Conservation (phyloP, 2,329 filamentous ascomycete species). For the Trichoderma sp. region DNA sequence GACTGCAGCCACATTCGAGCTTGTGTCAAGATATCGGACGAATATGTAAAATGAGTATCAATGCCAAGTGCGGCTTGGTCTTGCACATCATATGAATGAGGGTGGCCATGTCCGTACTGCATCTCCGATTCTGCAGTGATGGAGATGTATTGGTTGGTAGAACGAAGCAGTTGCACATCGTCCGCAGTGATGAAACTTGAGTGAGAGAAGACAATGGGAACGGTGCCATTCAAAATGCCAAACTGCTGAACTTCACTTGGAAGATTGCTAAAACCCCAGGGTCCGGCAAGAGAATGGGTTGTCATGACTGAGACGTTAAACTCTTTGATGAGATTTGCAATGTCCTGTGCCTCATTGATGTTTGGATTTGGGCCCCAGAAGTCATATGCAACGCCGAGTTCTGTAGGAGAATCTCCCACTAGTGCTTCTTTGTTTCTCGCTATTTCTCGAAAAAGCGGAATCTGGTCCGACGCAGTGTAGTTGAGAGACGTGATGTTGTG, state of each 20-base stretch:
- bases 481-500: conserved; percentile 27
- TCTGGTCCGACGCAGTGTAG: conserved; percentile 40
- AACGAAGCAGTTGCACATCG: conserved; percentile 46
- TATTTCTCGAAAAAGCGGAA: conserved; percentile 42
- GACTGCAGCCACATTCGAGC: conserved; percentile 56
- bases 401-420: conserved; percentile 34
- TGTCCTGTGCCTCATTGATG: conserved; percentile 30
- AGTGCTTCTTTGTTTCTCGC: conserved; percentile 29
- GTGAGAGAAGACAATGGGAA: conserved; percentile 52
- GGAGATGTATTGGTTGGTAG: conserved; percentile 54
- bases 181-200: conserved; percentile 45
- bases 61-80: conserved; percentile 57
- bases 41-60: conserved; percentile 57
- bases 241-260: conserved; percentile 37
- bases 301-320: conserved; percentile 49
- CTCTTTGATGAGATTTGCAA: conserved; percentile 39
- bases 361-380: conserved; percentile 34
- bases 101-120: conserved; percentile 58
- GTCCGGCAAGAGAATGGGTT: conserved; percentile 43
- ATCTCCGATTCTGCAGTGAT: conserved; percentile 62
- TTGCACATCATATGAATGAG: conserved; percentile 42
- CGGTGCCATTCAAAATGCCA: neutral
- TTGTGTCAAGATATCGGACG: conserved; percentile 52
- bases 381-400: conserved; percentile 47
- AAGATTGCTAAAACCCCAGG: conserved; percentile 42